A percentile compares a stretch with the other conserved stretches of the same genome.
Conservation (phyloP, 441 rosid species). For the Brassica hybrid region DNA sequence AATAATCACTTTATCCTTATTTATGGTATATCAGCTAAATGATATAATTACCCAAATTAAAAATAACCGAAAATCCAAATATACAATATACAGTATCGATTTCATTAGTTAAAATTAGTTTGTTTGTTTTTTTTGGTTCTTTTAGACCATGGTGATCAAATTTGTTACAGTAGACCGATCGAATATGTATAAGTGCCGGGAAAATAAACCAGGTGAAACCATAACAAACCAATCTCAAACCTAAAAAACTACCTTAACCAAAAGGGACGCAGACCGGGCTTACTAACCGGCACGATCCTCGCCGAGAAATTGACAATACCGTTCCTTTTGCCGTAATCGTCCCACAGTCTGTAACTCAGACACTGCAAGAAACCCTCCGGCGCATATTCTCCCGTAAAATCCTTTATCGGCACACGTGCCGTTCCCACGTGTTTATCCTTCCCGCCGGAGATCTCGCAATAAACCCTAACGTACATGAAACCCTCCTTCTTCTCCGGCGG, state of each 20-base stretch:
- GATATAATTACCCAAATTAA: background rate
- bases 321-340: conserved; percentile 16
- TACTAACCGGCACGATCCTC: conserved; percentile 2
- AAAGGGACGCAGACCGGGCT: background rate
- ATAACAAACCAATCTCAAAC: background rate
- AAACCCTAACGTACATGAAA: conserved; percentile 31
- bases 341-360: conserved; percentile 36
- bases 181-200: background rate
- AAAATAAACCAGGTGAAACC: background rate
- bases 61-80: background rate
- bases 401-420: conserved; percentile 39
- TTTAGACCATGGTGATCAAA: too few species aligned
- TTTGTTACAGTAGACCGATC: background rate
- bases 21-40: background rate
- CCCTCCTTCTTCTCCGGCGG: background rate
- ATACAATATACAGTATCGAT: background rate
- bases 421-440: conserved; percentile 30
- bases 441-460: background rate
- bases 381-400: conserved; percentile 34
- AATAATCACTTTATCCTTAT: background rate
- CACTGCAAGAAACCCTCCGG: conserved; percentile 36
- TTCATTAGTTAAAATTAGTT: background rate
- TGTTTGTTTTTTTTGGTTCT: background rate
- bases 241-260: conserved; percentile 24
- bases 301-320: conserved; percentile 33